These are phyloP conservation scores for Ganoderma lucidum DNA, from an alignment of 1,284 basidiomycete species.

Conservation along the genomic window DNA sequence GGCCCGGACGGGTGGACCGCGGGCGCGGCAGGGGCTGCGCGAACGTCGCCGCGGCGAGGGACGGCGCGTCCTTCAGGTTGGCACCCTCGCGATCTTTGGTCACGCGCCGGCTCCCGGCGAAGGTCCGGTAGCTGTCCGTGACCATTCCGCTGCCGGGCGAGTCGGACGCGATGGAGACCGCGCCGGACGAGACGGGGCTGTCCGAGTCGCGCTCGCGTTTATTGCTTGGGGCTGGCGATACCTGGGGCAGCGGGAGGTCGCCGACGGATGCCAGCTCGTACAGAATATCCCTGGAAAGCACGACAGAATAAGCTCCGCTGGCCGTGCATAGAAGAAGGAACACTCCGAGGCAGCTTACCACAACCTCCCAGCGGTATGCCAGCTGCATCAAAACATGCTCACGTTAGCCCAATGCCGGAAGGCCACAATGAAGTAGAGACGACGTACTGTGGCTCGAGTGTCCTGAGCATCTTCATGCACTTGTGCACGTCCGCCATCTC, in stretches of 20 bases:
- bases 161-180: slow-evolving; percentile 11
- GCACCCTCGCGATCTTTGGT: slow-evolving; percentile 28
- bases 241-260: slow-evolving; percentile 66
- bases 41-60: slow-evolving; percentile 26
- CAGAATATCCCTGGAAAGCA: slow-evolving; percentile 64
- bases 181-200: slow-evolving; percentile 39
- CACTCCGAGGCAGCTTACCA: slow-evolving; percentile 42
- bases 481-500: slow-evolving; percentile 77
- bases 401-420: slow-evolving; percentile 7
- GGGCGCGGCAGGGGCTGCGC: slow-evolving; percentile 25
- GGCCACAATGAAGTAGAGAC: not conserved
- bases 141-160: slow-evolving; percentile 1
- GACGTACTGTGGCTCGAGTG: slow-evolving; percentile 57
- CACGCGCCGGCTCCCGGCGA: slow-evolving; percentile 46
- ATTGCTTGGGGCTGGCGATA: slow-evolving; percentile 52
- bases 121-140: slow-evolving; percentile 33
- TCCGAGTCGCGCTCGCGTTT: slow-evolving; percentile 72
- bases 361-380: slow-evolving; percentile 56
- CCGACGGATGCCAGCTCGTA: slow-evolving; percentile 73
- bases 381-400: slow-evolving; percentile 40
- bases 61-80: slow-evolving; percentile 29
- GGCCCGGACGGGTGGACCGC: slow-evolving; percentile 26
- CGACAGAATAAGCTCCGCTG: not conserved
- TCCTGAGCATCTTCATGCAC: slow-evolving; percentile 68
- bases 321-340: not conserved